Evolutionary conservation across 805 yeast species (phyloP).

Genomic region (Metschnikowia corniflorae): DNA sequence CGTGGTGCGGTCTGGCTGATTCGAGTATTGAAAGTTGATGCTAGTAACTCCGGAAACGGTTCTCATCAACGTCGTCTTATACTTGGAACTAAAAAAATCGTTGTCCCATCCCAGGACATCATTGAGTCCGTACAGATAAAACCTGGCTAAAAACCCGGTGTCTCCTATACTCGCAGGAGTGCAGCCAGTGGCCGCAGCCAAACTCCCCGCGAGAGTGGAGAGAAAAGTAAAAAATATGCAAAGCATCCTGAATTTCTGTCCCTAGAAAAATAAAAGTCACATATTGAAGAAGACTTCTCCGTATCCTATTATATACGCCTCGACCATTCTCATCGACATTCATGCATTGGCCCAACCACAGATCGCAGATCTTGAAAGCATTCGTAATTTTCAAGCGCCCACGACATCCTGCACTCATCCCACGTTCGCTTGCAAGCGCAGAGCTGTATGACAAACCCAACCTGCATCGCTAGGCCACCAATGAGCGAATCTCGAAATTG

Average conservation of each 20-base stretch:
- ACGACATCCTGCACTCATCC: too few relatives aligned
- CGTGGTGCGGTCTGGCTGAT: background rate
- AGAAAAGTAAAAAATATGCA: background rate
- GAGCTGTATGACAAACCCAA: too few relatives aligned
- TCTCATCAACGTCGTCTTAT: slow-evolving; percentile 2
- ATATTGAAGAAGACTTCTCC: background rate
- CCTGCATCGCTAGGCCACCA: too few relatives aligned
- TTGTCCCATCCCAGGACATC: slow-evolving; percentile 8
- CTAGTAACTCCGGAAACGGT: slow-evolving; percentile 9
- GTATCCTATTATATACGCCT: background rate
- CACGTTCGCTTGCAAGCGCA: too few relatives aligned
- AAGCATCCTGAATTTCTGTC: background rate
- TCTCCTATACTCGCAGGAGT: slow-evolving; percentile 1
- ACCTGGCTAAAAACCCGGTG: slow-evolving; percentile 9
- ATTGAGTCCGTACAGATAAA: slow-evolving; percentile 6
- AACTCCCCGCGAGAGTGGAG: background rate
- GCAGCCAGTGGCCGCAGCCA: slow-evolving; percentile 4
- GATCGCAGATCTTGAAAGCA: background rate
- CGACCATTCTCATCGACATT: background rate
- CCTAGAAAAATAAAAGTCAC: background rate
- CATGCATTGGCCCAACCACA: background rate
- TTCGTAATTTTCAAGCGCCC: too few relatives aligned
- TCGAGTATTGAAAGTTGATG: slow-evolving; percentile 6
- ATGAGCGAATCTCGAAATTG: background rate
- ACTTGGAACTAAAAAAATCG: slow-evolving; percentile 7